phyloP scores from a whole-genome alignment of 106 monocot genomes.

The Amphibolis antarctica region DNA sequence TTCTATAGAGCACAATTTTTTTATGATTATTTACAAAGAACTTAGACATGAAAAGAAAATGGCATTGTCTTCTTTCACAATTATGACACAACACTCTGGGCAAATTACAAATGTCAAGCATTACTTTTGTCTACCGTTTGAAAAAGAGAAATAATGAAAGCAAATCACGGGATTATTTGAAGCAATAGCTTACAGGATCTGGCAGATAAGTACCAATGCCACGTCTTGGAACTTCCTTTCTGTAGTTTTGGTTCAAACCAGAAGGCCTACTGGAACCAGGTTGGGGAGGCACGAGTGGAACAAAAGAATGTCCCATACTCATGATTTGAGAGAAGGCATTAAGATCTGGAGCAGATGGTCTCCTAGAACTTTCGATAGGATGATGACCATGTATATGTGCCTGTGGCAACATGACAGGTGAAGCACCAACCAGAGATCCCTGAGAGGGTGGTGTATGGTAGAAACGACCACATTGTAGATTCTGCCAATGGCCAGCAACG shows the following conservation, averaged over 20 bases:
- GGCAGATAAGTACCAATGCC: slow-evolving; percentile 85
- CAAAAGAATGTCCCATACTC: slow-evolving; percentile 32
- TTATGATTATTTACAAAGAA: too few species aligned
- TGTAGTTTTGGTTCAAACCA: slow-evolving; percentile 30
- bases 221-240: slow-evolving; percentile 51
- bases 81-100: too few species aligned
- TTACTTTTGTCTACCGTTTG: not conserved
- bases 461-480: slow-evolving; percentile 54
- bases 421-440: slow-evolving; percentile 22
- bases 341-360: slow-evolving; percentile 35
- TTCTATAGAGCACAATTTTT: too few species aligned
- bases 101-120: too few species aligned
- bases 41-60: too few species aligned
- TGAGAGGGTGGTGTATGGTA: slow-evolving; percentile 32
- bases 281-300: slow-evolving; percentile 47
- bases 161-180: not conserved
- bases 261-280: slow-evolving; percentile 36
- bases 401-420: slow-evolving; percentile 34
- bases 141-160: not conserved
- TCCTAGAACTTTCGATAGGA: slow-evolving; percentile 49
- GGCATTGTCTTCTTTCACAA: too few species aligned
- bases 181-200: slow-evolving; percentile 50
- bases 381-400: slow-evolving; percentile 41
- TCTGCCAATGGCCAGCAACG: slow-evolving; percentile 49
- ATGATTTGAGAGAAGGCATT: slow-evolving; percentile 36